A percentile compares a stretch with the other conserved stretches of the same genome.
phyloP scores from a whole-genome alignment of 768 basidiomycete genomes.

The Tricholomella constricta region DNA sequence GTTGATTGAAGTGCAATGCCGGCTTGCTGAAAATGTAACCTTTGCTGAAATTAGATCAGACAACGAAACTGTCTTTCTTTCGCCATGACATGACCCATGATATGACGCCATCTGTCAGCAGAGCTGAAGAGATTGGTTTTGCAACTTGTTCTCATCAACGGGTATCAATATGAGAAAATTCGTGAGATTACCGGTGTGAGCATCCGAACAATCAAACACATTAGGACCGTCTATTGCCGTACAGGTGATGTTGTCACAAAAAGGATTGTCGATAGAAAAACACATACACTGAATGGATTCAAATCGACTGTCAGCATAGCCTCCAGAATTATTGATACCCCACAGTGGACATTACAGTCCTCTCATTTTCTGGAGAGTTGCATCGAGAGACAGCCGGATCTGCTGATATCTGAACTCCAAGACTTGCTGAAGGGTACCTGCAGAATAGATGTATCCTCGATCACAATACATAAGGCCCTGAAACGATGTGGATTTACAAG shows the following conservation, averaged over 20 bases:
- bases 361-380: slow-evolving; percentile 17
- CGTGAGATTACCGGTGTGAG: not conserved
- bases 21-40: too few species aligned
- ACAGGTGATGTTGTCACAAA: slow-evolving; percentile 1
- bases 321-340: not conserved
- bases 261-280: not conserved
- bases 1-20: too few species aligned
- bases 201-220: slow-evolving; percentile 5
- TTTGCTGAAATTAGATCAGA: too few species aligned
- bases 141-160: not conserved
- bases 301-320: not conserved
- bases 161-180: slow-evolving; percentile 1
- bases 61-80: too few species aligned
- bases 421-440: slow-evolving; percentile 15
- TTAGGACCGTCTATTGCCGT: not conserved
- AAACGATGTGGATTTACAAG: slow-evolving; percentile 13
- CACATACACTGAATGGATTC: not conserved
- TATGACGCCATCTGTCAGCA: slow-evolving; percentile 6
- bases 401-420: slow-evolving; percentile 21
- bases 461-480: slow-evolving; percentile 19
- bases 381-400: slow-evolving; percentile 19
- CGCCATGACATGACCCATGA: too few species aligned
- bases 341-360: not conserved
- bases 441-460: slow-evolving; percentile 10
- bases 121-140: not conserved